Base-by-base conservation (phyloP, 495 filamentous ascomycete genomes). In the Friedmanniomyces simplex region DNA sequence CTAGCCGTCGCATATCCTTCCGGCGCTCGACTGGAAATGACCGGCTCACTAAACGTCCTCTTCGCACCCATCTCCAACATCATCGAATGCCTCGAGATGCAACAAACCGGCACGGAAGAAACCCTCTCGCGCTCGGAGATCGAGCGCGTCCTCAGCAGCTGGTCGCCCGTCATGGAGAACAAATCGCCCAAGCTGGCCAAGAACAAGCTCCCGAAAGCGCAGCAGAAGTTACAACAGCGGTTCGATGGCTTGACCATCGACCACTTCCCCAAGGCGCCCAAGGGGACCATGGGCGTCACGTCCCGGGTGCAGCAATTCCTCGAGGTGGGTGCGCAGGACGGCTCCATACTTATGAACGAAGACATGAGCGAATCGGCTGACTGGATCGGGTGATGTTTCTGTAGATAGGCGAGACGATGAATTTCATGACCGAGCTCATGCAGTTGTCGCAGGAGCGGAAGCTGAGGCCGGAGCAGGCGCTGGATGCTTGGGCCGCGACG, bases 141-240 rank as follows among this genome's bases (percentile, higher is more conserved):
- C 64, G 62, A 52, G 21, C 62, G 30, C 51, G 58, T 54, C 55
- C 68, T 61, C 39, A 69, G 32, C 55, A 71, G 51, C 66, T 64
- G 50, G 58, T 73, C 43, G 54, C 63, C 32, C 49, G 63, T 20
- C 16, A 63, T 25, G 51, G 50, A 14, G 37, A 72, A 13, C 61
- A 71, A 52, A 26, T 72, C 69, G 12, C 73, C 73, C 3, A 71
- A 72, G 25, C 64, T 72, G 64, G 68, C 59, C 58, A 74, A 73
- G 59, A 63, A 57, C 28, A 61, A 61, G 42, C 58, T 56, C 42
- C 50, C 50, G 51, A 68, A 60, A 43, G 57, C 53, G 16, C 63
- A 61, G 41, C 69, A 59, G 54, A 66, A 61, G 51, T 62, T 49
- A 20, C 62, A 55, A 22, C 54, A 63, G 47, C 61, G 58, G 22